phyloP scores from a whole-genome alignment of 2,329 filamentous ascomycete species.

The Acrocalymma vagum region DNA sequence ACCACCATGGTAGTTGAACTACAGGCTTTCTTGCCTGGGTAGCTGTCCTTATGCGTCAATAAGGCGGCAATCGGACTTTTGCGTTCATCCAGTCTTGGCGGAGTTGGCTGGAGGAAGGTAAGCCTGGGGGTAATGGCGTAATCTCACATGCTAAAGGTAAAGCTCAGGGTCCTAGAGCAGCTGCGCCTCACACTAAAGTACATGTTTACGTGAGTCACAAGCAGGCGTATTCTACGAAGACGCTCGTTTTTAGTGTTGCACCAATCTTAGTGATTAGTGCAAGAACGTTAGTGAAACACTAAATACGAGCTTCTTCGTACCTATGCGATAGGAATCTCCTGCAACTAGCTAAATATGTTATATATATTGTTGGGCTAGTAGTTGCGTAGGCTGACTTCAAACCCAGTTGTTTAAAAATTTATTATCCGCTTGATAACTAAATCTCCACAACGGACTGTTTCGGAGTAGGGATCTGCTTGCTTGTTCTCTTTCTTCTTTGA shows the following conservation, averaged over 20 bases:
- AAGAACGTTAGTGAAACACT: slow-evolving; percentile 1
- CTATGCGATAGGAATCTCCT: slow-evolving; percentile 2
- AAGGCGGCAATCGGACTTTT: too few relatives aligned
- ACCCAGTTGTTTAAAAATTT: slow-evolving; percentile 3
- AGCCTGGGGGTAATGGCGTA: too few relatives aligned
- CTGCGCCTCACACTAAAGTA: slow-evolving; percentile 1
- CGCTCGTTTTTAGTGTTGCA: too few relatives aligned
- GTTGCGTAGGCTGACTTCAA: slow-evolving; percentile 2
- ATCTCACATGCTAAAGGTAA: slow-evolving; percentile 5
- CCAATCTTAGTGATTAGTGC: not conserved
- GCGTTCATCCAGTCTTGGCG: too few relatives aligned
- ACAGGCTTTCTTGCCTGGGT: too few relatives aligned
- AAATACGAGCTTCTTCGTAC: slow-evolving; percentile 3
- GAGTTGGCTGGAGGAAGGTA: too few relatives aligned
- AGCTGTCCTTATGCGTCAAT: too few relatives aligned
- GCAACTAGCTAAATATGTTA: slow-evolving; percentile 4
- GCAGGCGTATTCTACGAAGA: too few relatives aligned
- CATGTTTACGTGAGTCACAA: slow-evolving; percentile 1
- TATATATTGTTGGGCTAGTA: slow-evolving; percentile 3
- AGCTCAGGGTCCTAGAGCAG: slow-evolving; percentile 1
- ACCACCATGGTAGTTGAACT: too few relatives aligned
- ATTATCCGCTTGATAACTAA: slow-evolving; percentile 2
- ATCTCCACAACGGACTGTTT: slow-evolving; percentile 1
- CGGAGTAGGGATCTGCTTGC: slow-evolving; percentile 5
- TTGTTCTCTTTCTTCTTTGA: too few relatives aligned